phyloP scores from a whole-genome alignment of 345 rosid species.

The Populus euphratica region DNA sequence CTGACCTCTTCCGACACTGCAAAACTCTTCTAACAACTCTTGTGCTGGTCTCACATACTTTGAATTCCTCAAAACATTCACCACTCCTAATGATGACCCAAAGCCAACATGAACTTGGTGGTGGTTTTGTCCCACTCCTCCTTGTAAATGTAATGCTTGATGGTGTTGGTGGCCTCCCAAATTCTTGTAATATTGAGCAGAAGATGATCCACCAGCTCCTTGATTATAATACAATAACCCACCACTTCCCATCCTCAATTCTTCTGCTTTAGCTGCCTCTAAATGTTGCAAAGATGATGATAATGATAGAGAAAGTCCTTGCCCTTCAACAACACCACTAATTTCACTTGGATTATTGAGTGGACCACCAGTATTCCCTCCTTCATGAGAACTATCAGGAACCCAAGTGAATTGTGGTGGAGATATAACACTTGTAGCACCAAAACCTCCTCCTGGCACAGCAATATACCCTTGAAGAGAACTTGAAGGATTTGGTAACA shows the following conservation, averaged over 20 bases:
- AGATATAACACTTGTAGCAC: constrained; percentile 34
- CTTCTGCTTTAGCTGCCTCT: constrained; percentile 84
- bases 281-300: constrained; percentile 76
- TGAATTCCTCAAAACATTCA: constrained; percentile 69
- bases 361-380: constrained; percentile 25
- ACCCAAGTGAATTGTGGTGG: constrained; percentile 64
- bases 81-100: constrained; percentile 55
- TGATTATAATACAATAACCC: constrained; percentile 50
- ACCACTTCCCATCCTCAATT: constrained; percentile 53
- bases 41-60: constrained; percentile 73
- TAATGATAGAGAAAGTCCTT: constrained; percentile 82
- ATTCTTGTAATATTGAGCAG: constrained; percentile 47
- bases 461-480: constrained; percentile 47
- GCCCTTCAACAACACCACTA: constrained; percentile 58
- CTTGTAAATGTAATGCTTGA: constrained; percentile 38
- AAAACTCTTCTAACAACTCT: constrained; percentile 87
- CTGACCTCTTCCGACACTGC: constrained; percentile 84
- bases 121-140: constrained; percentile 37
- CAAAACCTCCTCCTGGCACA: constrained; percentile 24
- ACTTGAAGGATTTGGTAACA: constrained; percentile 63
- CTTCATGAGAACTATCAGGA: constrained; percentile 42
- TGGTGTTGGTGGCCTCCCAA: constrained; percentile 28
- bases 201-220: constrained; percentile 33
- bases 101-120: constrained; percentile 47
- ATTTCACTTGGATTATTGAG: constrained; percentile 44